Evolutionary conservation across 495 filamentous ascomycete species (phyloP).

Genomic region (Hyaloscypha finlandica): DNA sequence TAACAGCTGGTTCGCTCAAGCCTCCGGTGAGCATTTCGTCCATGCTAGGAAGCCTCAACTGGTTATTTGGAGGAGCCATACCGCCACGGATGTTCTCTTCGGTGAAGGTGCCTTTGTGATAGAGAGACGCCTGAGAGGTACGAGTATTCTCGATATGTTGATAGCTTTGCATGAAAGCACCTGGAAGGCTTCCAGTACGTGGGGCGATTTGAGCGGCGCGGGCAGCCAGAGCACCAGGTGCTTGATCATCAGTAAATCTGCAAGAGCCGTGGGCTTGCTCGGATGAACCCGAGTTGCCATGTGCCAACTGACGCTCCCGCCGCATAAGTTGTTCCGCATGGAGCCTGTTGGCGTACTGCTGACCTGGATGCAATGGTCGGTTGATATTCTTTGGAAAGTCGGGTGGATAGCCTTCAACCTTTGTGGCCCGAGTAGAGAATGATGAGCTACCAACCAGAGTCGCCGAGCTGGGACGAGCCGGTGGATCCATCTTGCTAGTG

Average conservation of each 20-base stretch:
- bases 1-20: no score
- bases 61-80: not conserved
- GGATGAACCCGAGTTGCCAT: no score
- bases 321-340: not conserved
- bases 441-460: not conserved
- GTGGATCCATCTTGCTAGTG: not conserved
- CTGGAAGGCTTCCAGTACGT: not conserved
- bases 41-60: not conserved
- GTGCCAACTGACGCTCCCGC: not conserved
- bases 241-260: not conserved
- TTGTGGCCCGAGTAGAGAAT: not conserved
- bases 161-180: not conserved
- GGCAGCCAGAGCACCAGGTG: not conserved
- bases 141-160: not conserved
- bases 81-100: no score
- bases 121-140: not conserved
- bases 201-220: not conserved
- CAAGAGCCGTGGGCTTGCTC: not conserved
- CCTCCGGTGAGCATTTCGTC: not conserved
- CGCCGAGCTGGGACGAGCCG: not conserved
- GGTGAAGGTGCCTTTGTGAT: not conserved
- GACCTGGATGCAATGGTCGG: not conserved
- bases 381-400: not conserved
- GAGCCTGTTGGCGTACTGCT: not conserved
- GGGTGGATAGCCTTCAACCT: not conserved